These are phyloP conservation scores for Saccharomyces jurei DNA, from an alignment of 805 yeast species.

Conservation along the genomic window DNA sequence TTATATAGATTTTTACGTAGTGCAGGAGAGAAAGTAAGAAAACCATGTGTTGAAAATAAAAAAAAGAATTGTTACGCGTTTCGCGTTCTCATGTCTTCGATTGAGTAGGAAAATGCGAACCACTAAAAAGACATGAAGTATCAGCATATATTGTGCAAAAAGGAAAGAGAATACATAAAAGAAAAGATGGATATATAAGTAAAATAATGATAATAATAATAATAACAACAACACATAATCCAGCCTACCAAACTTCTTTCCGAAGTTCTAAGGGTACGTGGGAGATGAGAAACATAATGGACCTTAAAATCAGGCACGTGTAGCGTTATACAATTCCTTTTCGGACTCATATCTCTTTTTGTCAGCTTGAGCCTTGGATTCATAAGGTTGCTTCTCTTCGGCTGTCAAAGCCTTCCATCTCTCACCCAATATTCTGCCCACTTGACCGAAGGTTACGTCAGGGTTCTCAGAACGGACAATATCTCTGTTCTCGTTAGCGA, in stretches of 20 bases:
- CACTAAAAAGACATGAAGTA: constrained; percentile 1
- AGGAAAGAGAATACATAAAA: not conserved
- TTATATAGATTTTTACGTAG: not conserved
- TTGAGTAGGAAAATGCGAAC: not conserved
- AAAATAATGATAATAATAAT: constrained; percentile 1
- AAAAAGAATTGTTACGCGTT: constrained; percentile 5
- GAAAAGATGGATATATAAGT: constrained; percentile 6
- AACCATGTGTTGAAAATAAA: not conserved
- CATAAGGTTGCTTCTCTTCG: constrained; percentile 84
- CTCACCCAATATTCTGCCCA: constrained; percentile 91
- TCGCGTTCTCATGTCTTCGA: constrained; percentile 1
- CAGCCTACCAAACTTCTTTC: not conserved
- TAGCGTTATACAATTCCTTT: constrained; percentile 73
- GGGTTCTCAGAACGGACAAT: constrained; percentile 93
- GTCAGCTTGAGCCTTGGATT: constrained; percentile 87
- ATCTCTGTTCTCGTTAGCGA: constrained; percentile 96
- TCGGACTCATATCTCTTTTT: constrained; percentile 96
- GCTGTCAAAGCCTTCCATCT: constrained; percentile 86
- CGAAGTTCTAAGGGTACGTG: not conserved
- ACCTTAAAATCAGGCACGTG: constrained; percentile 17
- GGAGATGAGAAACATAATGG: not conserved
- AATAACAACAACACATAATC: not conserved
- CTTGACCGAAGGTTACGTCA: constrained; percentile 90
- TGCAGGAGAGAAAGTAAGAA: not conserved
- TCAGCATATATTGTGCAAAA: not conserved